Conservation (phyloP, 768 basidiomycete species). For the Suillus bovinus region DNA sequence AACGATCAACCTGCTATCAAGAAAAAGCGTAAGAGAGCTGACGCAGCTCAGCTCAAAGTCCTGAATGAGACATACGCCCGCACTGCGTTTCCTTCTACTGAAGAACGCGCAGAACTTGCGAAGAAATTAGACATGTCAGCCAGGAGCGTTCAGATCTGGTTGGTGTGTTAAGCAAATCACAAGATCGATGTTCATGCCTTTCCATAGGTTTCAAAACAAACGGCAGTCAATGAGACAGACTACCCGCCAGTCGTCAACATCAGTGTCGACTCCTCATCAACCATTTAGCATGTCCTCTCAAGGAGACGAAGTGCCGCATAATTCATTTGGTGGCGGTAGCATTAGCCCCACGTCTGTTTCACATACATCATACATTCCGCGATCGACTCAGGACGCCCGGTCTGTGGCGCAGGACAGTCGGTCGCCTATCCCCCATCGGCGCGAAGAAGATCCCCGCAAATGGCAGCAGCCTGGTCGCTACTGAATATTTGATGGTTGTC, state of each 20-base stretch:
- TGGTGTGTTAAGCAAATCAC: conserved; percentile 24
- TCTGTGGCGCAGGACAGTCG: conserved; percentile 32
- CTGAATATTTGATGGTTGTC: conserved; percentile 38
- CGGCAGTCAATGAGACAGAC: conserved; percentile 81
- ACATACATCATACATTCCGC: conserved; percentile 40
- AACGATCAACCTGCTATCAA: conserved; percentile 73
- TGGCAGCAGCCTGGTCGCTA: conserved; percentile 46
- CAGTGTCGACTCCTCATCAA: conserved; percentile 48
- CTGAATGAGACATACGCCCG: conserved; percentile 79
- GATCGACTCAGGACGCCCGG: conserved; percentile 42
- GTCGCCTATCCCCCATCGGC: conserved; percentile 39
- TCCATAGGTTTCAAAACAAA: conserved; percentile 82
- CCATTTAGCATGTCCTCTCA: conserved; percentile 45
- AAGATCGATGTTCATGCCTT: conserved; percentile 22
- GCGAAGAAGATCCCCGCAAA: conserved; percentile 48
- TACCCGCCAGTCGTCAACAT: conserved; percentile 58
- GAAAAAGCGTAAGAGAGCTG: conserved; percentile 87
- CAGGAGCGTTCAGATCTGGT: conserved; percentile 88
- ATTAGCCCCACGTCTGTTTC: conserved; percentile 31
- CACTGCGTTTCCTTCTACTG: conserved; percentile 86
- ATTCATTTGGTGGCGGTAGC: conserved; percentile 34
- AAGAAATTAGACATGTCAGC: conserved; percentile 81
- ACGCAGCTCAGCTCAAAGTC: conserved; percentile 75
- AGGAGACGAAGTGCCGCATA: conserved; percentile 32
- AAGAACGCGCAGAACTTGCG: conserved; percentile 77